Evolutionary conservation across 768 basidiomycete species (phyloP), one percentile per base, ranked within the genome.

Genomic region (Dendrothele bispora): DNA sequence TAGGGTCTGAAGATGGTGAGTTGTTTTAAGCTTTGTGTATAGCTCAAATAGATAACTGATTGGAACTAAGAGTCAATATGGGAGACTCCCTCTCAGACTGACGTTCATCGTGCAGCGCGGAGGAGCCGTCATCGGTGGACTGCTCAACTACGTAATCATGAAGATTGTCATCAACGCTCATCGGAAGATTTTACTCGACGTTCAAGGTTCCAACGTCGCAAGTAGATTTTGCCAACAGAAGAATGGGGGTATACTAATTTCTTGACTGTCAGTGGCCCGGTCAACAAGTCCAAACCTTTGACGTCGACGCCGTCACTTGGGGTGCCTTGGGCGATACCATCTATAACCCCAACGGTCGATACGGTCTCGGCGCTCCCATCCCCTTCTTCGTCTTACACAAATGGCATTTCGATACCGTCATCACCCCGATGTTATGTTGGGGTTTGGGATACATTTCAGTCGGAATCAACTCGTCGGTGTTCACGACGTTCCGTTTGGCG

Each of bases 11-110:
- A 85, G 83, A 59, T 74, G 79, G 66, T 69, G 67, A 36, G 22
- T 54, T 26, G 45, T 39, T 61, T n/a, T 20, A 55, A 46, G 48
- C 65, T 58, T 52, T 61, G 59, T 58, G 49, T 3, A 48, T 2
- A n/a, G 22, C 24, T 20, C 14, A 24, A 30, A n/a, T 7, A 21
- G 20, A 26, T 4, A 2, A 17, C 5, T 15, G n/a, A n/a, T 24
- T 39, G 12, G 3, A 30, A 3, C 17, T 5, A 25, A 61, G 58
- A 70, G 67, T 27, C 73, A 74, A 58, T 69, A 75, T 55, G 72
- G 74, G 20, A 85, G 84, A 64, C 72, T 86, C 34, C 80, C 83
- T 29, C 84, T 83, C 36, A 79, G 82, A 7, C 75, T 76, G 27
- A 79, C 83, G 2, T 85, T 86, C 61, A 69, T 73, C 17, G 79